phyloP scores from a whole-genome alignment of 1,284 basidiomycete species.

The Phaffia rhodozyma region DNA sequence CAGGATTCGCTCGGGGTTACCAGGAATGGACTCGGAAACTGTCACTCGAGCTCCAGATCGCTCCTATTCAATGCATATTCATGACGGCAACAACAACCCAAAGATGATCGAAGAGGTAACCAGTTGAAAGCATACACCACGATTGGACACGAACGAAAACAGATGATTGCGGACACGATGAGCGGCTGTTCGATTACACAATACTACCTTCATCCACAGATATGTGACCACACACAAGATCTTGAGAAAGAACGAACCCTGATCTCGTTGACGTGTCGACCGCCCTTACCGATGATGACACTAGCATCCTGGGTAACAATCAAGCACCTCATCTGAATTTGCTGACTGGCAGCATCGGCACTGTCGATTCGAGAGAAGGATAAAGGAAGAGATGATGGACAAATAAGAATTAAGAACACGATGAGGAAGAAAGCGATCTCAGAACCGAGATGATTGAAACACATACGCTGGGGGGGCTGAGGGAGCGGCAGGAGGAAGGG shows the following conservation, averaged over 20 bases:
- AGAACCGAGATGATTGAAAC: neutral
- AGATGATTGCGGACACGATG: too few species aligned
- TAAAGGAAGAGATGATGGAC: neutral
- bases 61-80: slow-evolving; percentile 40
- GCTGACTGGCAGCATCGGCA: slow-evolving; percentile 19
- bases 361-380: neutral
- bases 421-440: neutral
- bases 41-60: slow-evolving; percentile 91
- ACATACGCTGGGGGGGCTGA: slow-evolving; percentile 30
- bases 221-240: too few species aligned
- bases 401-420: neutral
- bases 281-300: slow-evolving; percentile 95
- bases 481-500: slow-evolving; percentile 29
- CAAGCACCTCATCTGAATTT: slow-evolving; percentile 83
- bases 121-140: too few species aligned
- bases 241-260: slow-evolving; percentile 36
- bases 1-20: slow-evolving; percentile 94
- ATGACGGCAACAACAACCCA: neutral
- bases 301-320: slow-evolving; percentile 99
- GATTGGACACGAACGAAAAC: neutral
- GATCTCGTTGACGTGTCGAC: slow-evolving; percentile 96
- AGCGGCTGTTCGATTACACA: too few species aligned
- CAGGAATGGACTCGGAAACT: slow-evolving; percentile 91
- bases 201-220: too few species aligned
- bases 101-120: neutral